Conservation (phyloP, 176 grass and related monocot species). For the Luzula sylvatica region DNA sequence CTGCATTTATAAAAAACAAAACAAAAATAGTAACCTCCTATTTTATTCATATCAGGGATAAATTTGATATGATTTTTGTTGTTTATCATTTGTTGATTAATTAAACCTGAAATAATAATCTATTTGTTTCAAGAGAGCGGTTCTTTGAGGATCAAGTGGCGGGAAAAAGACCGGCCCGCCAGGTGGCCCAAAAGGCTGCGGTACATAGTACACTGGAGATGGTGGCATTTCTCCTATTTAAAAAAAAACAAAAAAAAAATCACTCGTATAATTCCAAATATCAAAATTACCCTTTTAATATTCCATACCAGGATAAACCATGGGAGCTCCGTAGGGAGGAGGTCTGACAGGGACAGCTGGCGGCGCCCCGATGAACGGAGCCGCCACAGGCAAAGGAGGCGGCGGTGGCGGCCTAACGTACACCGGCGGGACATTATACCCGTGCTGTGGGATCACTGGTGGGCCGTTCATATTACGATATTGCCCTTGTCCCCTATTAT, state of each 20-base stretch:
- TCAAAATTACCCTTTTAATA: neutral
- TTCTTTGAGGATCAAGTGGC: constrained; percentile 17
- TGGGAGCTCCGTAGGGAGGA: constrained; percentile 11
- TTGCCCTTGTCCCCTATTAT: constrained; percentile 11
- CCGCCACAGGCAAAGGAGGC: constrained; percentile 6
- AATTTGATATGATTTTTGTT: too few relatives aligned
- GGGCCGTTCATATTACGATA: constrained; percentile 21
- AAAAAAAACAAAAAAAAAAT: neutral
- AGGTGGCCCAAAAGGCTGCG: constrained; percentile 11
- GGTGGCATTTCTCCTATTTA: constrained; percentile 45
- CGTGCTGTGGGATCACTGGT: constrained; percentile 4
- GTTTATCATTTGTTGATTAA: too few relatives aligned
- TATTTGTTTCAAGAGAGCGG: constrained; percentile 64
- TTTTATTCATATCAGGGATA: too few relatives aligned
- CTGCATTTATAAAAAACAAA: constrained; percentile 34
- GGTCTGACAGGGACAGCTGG: neutral
- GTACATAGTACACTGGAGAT: constrained; percentile 67
- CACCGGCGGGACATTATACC: constrained; percentile 6
- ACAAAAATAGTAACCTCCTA: neutral
- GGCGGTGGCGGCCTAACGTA: constrained; percentile 12
- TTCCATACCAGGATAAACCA: constrained; percentile 12
- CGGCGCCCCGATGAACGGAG: too few relatives aligned
- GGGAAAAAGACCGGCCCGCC: constrained; percentile 36
- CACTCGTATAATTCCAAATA: neutral
- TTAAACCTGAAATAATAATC: constrained; percentile 93